A percentile compares a stretch with the other conserved stretches of the same genome.
phyloP scores from a whole-genome alignment of 1,139 yeast genomes.

The Kazachstania sp. region DNA sequence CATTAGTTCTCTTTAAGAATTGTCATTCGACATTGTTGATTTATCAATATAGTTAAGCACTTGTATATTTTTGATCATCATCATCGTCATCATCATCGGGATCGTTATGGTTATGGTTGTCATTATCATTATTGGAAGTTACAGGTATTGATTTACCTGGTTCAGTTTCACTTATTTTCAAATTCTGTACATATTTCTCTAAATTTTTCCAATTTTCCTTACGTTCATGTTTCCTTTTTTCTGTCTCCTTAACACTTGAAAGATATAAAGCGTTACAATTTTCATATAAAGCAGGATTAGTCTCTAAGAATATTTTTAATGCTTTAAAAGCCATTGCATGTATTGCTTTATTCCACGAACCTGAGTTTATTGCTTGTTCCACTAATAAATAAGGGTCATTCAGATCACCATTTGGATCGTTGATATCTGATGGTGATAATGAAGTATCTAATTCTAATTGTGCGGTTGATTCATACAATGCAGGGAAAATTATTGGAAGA shows the following conservation, averaged over 20 bases:
- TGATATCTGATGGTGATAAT: slow-evolving; percentile 4
- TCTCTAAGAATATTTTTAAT: slow-evolving; percentile 85
- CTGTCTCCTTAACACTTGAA: slow-evolving; percentile 29
- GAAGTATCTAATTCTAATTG: slow-evolving; percentile 35
- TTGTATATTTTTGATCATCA: neutral
- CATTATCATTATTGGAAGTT: slow-evolving; percentile 2
- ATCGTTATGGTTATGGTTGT: neutral
- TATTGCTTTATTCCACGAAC: slow-evolving; percentile 82
- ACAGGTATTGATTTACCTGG: neutral
- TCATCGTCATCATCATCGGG: slow-evolving; percentile 1
- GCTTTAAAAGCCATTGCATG: slow-evolving; percentile 89
- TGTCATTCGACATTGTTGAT: neutral
- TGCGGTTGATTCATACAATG: slow-evolving; percentile 74
- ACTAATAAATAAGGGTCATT: slow-evolving; percentile 32
- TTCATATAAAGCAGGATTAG: slow-evolving; percentile 83
- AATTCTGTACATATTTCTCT: slow-evolving; percentile 48
- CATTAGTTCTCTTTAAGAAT: neutral
- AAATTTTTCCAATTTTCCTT: slow-evolving; percentile 69
- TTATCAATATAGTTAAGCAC: neutral
- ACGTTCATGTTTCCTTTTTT: slow-evolving; percentile 38
- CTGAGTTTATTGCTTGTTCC: slow-evolving; percentile 33
- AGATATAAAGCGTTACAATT: slow-evolving; percentile 84
- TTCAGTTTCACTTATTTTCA: slow-evolving; percentile 25
- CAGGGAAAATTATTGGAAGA: slow-evolving; percentile 83
- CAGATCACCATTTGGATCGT: slow-evolving; percentile 15